A percentile compares a stretch with the other conserved stretches of the same genome.
Conservation (phyloP, 108 stramenopile genomes). For the Cyclotella choctawhatcheeana region DNA sequence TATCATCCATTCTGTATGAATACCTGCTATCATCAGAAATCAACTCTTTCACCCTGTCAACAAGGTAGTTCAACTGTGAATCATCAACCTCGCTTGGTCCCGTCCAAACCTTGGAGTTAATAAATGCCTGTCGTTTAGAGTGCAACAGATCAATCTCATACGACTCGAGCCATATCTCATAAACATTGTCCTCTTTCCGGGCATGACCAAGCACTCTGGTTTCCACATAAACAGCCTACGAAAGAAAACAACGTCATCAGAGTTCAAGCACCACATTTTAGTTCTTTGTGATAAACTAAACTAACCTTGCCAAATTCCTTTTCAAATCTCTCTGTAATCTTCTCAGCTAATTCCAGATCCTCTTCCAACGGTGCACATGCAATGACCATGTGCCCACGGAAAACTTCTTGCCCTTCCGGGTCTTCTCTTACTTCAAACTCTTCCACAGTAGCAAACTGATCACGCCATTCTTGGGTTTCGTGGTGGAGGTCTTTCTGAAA, state of each 20-base stretch:
- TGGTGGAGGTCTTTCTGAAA: constrained; percentile 69
- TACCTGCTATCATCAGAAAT: constrained; percentile 81
- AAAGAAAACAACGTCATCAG: neutral
- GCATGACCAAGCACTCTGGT: constrained; percentile 81
- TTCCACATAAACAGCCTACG: constrained; percentile 69
- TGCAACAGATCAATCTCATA: constrained; percentile 86
- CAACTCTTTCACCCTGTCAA: constrained; percentile 65
- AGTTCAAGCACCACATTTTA: neutral
- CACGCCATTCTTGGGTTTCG: constrained; percentile 57
- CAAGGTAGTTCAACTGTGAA: constrained; percentile 69
- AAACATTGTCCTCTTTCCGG: constrained; percentile 76
- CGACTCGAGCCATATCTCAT: constrained; percentile 88
- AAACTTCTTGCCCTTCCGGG: constrained; percentile 69
- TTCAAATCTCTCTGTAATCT: constrained; percentile 71
- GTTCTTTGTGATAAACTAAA: no score
- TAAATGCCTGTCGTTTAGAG: constrained; percentile 67
- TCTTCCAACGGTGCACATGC: constrained; percentile 66
- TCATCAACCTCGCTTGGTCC: constrained; percentile 80
- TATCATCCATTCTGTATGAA: constrained; percentile 63
- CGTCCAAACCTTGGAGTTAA: constrained; percentile 60
- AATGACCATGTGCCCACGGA: constrained; percentile 85
- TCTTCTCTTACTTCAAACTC: constrained; percentile 64
- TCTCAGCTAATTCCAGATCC: constrained; percentile 80
- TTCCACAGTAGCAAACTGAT: constrained; percentile 56
- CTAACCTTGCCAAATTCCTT: constrained; percentile 72